Evolutionary conservation across 805 yeast genomes (phyloP).

Genomic region (Metschnikowia colocasiae): DNA sequence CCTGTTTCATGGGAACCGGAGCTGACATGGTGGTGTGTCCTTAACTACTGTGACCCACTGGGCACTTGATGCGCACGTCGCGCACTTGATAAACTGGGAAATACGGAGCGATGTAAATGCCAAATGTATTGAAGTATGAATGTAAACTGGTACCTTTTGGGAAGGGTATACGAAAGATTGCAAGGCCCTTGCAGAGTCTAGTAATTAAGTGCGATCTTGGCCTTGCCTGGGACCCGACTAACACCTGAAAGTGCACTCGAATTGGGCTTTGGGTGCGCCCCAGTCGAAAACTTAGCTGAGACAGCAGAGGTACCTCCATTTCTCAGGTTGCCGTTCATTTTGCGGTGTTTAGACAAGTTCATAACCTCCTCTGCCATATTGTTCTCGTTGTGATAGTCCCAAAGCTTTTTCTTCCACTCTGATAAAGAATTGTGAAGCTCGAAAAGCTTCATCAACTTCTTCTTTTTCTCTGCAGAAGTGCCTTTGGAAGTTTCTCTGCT

Average conservation of each 20-base stretch:
- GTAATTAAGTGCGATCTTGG: slow-evolving; percentile 10
- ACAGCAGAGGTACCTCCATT: background rate
- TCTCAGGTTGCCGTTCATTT: slow-evolving; percentile 15
- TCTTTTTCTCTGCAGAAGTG: slow-evolving; percentile 13
- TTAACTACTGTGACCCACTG: background rate
- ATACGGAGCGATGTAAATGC: background rate
- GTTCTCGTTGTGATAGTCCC: slow-evolving; percentile 42
- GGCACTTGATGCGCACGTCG: slow-evolving; percentile 5
- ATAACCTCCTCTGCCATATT: slow-evolving; percentile 32
- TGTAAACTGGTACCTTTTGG: background rate
- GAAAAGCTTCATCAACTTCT: slow-evolving; percentile 36
- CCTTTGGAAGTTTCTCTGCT: slow-evolving; percentile 11
- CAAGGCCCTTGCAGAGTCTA: background rate
- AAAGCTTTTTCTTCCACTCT: slow-evolving; percentile 53
- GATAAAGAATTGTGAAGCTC: slow-evolving; percentile 50
- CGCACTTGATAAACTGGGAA: background rate
- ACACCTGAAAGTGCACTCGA: background rate
- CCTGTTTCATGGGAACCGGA: slow-evolving; percentile 12
- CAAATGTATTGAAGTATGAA: slow-evolving; percentile 2
- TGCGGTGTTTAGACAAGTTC: slow-evolving; percentile 39
- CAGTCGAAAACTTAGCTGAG: background rate
- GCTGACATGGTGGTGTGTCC: slow-evolving; percentile 13
- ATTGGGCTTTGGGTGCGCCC: background rate
- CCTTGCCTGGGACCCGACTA: background rate
- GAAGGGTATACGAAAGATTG: background rate